Conservation (phyloP, 768 basidiomycete species). For the Dictyophora rubrovolvata region DNA sequence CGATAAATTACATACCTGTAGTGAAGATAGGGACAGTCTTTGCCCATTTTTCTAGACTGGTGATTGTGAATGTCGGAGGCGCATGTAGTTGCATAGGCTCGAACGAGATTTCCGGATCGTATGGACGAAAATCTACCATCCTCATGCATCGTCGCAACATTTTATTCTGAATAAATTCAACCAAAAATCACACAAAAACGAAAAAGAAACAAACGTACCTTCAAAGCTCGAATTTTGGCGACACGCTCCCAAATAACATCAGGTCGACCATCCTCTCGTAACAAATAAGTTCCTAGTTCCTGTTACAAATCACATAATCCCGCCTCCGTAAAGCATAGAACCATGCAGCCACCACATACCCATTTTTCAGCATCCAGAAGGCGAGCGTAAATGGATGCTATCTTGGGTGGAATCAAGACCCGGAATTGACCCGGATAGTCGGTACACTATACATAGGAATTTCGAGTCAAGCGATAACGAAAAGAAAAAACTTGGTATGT, state of each 20-base stretch:
- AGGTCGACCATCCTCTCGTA: background rate
- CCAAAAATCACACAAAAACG: background rate
- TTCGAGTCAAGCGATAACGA: background rate
- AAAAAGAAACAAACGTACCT: background rate
- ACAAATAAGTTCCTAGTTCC: background rate
- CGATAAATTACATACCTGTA: background rate
- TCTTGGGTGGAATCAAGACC: background rate
- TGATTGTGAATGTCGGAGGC: background rate
- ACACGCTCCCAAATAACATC: background rate
- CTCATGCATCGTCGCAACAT: background rate
- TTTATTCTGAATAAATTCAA: background rate
- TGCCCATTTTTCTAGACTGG: background rate
- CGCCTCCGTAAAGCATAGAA: background rate
- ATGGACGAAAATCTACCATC: background rate
- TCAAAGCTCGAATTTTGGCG: background rate
- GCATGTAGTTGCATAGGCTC: background rate
- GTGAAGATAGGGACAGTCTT: background rate
- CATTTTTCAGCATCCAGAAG: background rate
- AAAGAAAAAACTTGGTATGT: background rate
- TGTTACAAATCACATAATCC: background rate
- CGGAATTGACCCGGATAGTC: background rate
- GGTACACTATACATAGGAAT: background rate
- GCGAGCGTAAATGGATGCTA: background rate
- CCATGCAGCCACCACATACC: background rate
- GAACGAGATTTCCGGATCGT: background rate